Evolutionary conservation across 192 early-diverging fungal species (phyloP).

Genomic region (Rhizoclosmatium globosum): DNA sequence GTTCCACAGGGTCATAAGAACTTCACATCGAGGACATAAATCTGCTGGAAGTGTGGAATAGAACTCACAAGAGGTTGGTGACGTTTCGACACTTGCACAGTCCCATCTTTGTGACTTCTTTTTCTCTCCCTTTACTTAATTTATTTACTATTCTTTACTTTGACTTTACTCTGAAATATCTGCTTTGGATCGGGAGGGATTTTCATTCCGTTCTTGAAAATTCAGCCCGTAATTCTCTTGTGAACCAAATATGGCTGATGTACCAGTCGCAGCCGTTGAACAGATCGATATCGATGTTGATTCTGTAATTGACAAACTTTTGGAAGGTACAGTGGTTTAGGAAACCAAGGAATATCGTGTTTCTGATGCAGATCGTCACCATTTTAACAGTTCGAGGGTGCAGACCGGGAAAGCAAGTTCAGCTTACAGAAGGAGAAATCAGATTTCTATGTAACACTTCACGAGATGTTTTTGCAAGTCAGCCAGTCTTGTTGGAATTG

Average conservation of each 20-base stretch:
- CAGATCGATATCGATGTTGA: conserved; percentile 67
- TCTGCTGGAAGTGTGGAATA: neutral
- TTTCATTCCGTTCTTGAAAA: no score
- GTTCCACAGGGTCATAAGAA: neutral
- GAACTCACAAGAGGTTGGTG: conserved; percentile 56
- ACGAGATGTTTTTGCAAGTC: conserved; percentile 88
- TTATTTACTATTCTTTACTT: no score
- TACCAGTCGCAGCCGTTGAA: neutral
- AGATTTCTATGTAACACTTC: conserved; percentile 86
- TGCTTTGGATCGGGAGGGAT: no score
- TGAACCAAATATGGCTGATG: conserved; percentile 4
- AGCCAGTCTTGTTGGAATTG: conserved; percentile 88
- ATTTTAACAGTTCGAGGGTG: conserved; percentile 77
- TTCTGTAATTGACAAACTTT: conserved; percentile 80
- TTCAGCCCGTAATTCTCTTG: neutral
- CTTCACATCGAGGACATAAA: no score
- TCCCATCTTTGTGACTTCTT: conserved; percentile 48
- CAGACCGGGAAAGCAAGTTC: conserved; percentile 92
- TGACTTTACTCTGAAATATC: no score
- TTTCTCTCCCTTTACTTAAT: neutral
- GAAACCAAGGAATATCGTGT: neutral
- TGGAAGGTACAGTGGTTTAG: conserved; percentile 71
- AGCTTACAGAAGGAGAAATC: conserved; percentile 88
- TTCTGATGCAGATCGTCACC: neutral
- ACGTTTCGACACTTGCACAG: conserved; percentile 65